phyloP scores from a whole-genome alignment of 2,329 filamentous ascomycete genomes.

The Venturiaceae sp. region DNA sequence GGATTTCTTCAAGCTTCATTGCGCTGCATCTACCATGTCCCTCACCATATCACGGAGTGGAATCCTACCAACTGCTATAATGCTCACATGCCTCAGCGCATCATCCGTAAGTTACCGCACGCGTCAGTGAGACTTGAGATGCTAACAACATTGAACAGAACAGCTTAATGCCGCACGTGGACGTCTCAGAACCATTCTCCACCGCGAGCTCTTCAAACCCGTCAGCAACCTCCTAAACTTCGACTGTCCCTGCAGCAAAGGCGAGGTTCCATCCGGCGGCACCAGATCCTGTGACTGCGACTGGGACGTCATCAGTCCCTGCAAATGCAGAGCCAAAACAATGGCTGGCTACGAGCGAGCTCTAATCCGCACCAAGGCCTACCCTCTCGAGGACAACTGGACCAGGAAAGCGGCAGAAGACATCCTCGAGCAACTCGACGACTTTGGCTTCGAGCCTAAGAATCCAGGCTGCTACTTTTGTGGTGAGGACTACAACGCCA shows the following conservation, averaged over 20 bases:
- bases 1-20: background rate
- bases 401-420: background rate
- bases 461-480: background rate
- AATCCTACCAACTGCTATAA: background rate
- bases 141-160: too few species aligned
- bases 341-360: background rate
- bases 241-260: background rate
- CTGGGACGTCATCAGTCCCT: background rate
- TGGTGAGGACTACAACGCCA: background rate
- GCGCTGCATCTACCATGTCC: background rate
- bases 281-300: background rate
- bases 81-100: background rate
- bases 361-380: background rate
- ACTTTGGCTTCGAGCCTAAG: background rate
- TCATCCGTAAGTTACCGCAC: background rate
- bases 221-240: background rate
- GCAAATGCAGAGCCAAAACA: background rate
- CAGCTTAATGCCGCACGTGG: background rate
- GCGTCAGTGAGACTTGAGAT: background rate
- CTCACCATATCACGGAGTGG: background rate
- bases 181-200: background rate
- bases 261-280: background rate
- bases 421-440: background rate
- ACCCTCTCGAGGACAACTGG: background rate
- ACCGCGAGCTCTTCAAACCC: background rate